Conservation (phyloP, 1,284 basidiomycete genomes). For the Cryptococcus sp. region DNA sequence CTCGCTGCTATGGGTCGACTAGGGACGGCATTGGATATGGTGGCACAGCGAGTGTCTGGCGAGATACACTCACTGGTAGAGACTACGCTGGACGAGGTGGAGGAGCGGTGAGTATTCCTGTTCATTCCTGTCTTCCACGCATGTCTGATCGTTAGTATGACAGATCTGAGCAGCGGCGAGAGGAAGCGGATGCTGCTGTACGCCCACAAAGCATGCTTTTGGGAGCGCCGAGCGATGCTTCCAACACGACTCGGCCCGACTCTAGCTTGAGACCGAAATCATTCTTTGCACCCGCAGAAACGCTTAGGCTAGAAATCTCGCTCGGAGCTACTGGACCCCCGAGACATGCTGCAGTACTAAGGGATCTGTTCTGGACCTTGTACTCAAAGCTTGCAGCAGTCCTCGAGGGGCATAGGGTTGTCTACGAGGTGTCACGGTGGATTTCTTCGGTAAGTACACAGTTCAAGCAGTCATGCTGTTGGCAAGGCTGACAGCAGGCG, state of each 20-base stretch:
- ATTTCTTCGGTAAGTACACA: constrained; percentile 72
- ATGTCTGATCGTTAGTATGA: neutral
- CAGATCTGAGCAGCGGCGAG: constrained; percentile 27
- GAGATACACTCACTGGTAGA: constrained; percentile 90
- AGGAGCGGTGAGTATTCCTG: constrained; percentile 65
- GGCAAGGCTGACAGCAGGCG: constrained; percentile 3
- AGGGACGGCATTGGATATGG: constrained; percentile 77
- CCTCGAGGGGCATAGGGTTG: constrained; percentile 86
- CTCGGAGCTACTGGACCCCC: constrained; percentile 74
- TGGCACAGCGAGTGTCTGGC: constrained; percentile 77
- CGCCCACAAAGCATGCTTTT: constrained; percentile 25
- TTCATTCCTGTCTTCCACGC: neutral
- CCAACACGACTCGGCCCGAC: constrained; percentile 3
- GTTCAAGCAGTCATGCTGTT: neutral
- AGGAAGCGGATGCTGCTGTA: constrained; percentile 21
- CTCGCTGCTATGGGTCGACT: constrained; percentile 88
- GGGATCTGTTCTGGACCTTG: constrained; percentile 95
- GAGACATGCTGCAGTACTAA: constrained; percentile 78
- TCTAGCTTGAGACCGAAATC: constrained; percentile 18
- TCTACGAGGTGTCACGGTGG: constrained; percentile 86
- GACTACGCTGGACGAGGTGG: constrained; percentile 83
- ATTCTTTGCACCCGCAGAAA: constrained; percentile 27
- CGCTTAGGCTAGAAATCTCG: constrained; percentile 67
- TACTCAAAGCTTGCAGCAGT: constrained; percentile 97
- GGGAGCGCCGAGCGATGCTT: constrained; percentile 18